These are phyloP conservation scores for Brettanomyces bruxellensis DNA, from an alignment of 805 yeast species.

Conservation along the genomic window DNA sequence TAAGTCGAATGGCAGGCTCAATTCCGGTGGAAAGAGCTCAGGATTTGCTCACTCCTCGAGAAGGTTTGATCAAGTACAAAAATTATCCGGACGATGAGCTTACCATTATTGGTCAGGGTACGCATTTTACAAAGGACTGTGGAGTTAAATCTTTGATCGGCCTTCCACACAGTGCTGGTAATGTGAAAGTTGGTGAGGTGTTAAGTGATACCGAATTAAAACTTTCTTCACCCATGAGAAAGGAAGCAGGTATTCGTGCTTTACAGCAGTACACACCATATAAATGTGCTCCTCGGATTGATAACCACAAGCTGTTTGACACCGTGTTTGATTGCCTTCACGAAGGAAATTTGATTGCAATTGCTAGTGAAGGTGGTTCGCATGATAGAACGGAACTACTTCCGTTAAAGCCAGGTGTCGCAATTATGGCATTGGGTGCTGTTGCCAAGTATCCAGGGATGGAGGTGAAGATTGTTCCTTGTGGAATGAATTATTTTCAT, in stretches of 20 bases:
- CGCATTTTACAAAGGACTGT: constrained; percentile 58
- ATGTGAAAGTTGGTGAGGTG: constrained; percentile 59
- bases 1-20: constrained; percentile 67
- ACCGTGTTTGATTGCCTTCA: constrained; percentile 70
- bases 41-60: constrained; percentile 61
- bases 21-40: constrained; percentile 93
- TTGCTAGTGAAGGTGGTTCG: constrained; percentile 99
- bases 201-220: constrained; percentile 60
- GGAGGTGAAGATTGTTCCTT: constrained; percentile 80
- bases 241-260: constrained; percentile 35
- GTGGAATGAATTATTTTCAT: constrained; percentile 95
- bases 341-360: constrained; percentile 72
- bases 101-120: constrained; percentile 56
- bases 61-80: constrained; percentile 45
- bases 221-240: constrained; percentile 62
- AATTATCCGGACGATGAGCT: constrained; percentile 40
- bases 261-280: constrained; percentile 45
- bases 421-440: constrained; percentile 95
- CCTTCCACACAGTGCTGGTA: constrained; percentile 69
- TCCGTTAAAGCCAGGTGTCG: constrained; percentile 95
- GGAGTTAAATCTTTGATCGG: constrained; percentile 63
- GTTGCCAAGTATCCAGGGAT: constrained; percentile 55
- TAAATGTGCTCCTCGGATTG: constrained; percentile 70
- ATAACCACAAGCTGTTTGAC: constrained; percentile 73
- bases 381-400: constrained; percentile 88